Evolutionary conservation across 2,329 filamentous ascomycete genomes (phyloP), one percentile per base, ranked within the genome.

Genomic region (Paracamarosporium sp.): DNA sequence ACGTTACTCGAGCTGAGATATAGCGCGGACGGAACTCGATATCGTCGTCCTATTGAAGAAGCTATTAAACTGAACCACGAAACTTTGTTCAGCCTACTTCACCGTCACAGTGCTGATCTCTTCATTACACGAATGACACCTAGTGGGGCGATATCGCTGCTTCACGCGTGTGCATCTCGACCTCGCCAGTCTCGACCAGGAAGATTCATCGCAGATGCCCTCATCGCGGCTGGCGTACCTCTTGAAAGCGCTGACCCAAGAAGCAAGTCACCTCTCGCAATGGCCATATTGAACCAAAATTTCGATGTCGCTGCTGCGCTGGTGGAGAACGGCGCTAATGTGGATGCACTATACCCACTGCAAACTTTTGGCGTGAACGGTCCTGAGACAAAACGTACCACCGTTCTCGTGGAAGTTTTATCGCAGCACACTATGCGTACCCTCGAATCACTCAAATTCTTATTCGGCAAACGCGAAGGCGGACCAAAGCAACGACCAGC

Each of bases 351-450:
- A 1, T 57, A 54, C 20, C 55, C 55, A 11, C 6, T 57, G 30
- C 27, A 44, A 20, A 9, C 35, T 28, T 1, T 25, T 20, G 50
- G 44, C 11, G 5, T 25, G 5, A 17, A 44, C 20, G 50, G 55
- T 2, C 33, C 20, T 4, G 50, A 54, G 35, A 50, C 28, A 2
- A 48, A 40, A 15, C 35, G 22, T 6, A 46, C 43, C 43, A 57
- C 25, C 15, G 44, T 57, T 6, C 33, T 57, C 1, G 55, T 57
- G 4, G 55, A 57, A 28, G 28, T 57, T 1, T 44, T 57, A 5
- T 48, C 55, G 1, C 43, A 57, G 22, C 55, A 57, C 13, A 57
- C 55, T 2, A 57, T 54, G 44, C 55, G 35, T n/a, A 50, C 50
- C 11, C 20, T 57, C n/a, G 50, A 57, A 41, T 57, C 55, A 3